Base-by-base conservation (phyloP, 805 yeast species). In the Metschnikowia koreensis region DNA sequence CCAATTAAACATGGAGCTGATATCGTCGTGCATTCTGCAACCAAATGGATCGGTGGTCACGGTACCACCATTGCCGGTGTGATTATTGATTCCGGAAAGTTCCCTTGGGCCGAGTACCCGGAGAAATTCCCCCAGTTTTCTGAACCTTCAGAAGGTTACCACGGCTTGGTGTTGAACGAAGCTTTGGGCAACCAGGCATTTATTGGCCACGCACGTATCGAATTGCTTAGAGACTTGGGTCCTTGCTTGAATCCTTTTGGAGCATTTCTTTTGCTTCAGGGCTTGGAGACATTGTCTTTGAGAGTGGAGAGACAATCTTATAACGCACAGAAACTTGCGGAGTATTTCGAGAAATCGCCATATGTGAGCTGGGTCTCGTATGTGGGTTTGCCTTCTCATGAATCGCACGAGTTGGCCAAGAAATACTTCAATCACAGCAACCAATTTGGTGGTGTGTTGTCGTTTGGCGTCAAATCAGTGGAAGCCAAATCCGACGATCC, bases 41-140 rank as follows among this genome's bases (percentile, higher is more conserved):
- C 98, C 53, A 92, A 92, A 71, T 93, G 97, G 97, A 92, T 92
- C 60, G 96, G 96, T 57, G 98, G 97, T 53, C 97, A 92, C 67
- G 97, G 98, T 66, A 90, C 88, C 51, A 89, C 97, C 41, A 85
- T 92, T 69, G 97, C 87, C 48, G 98, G 98, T 77, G 88, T 86
- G 48, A 79, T 93, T 59, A 79, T 93, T 44, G 97, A 93, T 68
- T 82, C 91, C 37, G 97, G 97, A 60, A 92, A 87, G 46, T 93
- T 93, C 79, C 96, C 93, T 64, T 93, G 96, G 92, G 76, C 80
- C 52, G 81, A 89, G 57, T 81, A 88, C 72, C 93, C 94, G 42
- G 84, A 87, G 65, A 88, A 86, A 70, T 94, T 81, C 79, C 97
- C 98, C 50, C 97, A 91, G 70, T 87, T 91, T 68, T 85, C 91